A percentile compares a stretch with the other conserved stretches of the same genome.
Conservation (phyloP, 2,329 filamentous ascomycete species). For the Fusarium neocosmosporiellum region DNA sequence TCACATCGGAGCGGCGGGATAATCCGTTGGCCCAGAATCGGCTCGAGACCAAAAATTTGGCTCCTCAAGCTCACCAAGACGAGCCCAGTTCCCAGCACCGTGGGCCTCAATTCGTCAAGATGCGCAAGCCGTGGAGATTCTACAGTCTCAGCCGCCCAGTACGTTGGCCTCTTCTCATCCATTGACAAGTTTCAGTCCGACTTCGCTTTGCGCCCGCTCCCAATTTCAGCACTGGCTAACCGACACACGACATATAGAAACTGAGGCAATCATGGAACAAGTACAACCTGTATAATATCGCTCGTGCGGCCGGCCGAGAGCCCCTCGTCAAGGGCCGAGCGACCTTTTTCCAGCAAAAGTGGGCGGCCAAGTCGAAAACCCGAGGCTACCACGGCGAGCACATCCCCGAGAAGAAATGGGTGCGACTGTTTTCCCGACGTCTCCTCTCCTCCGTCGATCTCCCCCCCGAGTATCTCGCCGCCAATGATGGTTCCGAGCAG, state of each 20-base stretch:
- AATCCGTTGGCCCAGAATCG: constrained; percentile 43
- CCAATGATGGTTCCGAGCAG: constrained; percentile 83
- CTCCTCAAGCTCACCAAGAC: constrained; percentile 38
- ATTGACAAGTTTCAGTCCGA: constrained; percentile 4
- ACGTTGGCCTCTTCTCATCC: constrained; percentile 47
- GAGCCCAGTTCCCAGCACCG: constrained; percentile 40
- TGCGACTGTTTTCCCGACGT: constrained; percentile 88
- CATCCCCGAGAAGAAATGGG: constrained; percentile 92
- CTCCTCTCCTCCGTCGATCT: constrained; percentile 88
- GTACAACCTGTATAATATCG: constrained; percentile 93
- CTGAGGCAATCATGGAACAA: constrained; percentile 97
- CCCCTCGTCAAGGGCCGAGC: constrained; percentile 48
- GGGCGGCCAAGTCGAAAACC: constrained; percentile 84
- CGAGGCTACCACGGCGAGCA: constrained; percentile 96
- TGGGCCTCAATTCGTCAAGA: constrained; percentile 51
- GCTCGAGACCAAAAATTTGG: constrained; percentile 47
- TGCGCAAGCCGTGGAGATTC: constrained; percentile 69
- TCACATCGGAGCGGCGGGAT: constrained; percentile 39
- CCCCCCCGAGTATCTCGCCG: constrained; percentile 82
- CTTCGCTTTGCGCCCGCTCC: constrained; percentile 3
- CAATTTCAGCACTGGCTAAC: constrained; percentile 31
- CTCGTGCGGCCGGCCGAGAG: constrained; percentile 50
- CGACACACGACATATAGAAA: constrained; percentile 69
- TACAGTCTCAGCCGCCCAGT: constrained; percentile 75
- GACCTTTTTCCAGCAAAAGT: constrained; percentile 99